Evolutionary conservation across 2,329 filamentous ascomycete genomes (phyloP).

Genomic region (Scolecobasidium constrictum): DNA sequence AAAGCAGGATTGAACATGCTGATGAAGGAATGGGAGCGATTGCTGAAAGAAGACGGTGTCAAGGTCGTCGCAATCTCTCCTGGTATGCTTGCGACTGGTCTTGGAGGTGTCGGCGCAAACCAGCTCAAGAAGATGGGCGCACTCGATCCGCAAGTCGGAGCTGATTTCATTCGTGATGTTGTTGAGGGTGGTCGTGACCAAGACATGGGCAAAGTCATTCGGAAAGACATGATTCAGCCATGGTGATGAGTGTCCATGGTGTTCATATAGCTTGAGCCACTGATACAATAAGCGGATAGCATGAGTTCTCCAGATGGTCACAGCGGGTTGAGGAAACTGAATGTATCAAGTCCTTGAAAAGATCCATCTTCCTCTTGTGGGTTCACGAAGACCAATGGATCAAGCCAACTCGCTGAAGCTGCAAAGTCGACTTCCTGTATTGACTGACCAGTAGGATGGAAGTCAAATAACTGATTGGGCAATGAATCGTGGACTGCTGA

Average conservation of each 20-base stretch:
- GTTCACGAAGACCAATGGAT: too few species aligned
- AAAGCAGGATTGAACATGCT: constrained; percentile 40
- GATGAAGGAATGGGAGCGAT: constrained; percentile 36
- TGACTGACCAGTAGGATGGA: too few species aligned
- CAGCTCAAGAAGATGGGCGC: constrained; percentile 23
- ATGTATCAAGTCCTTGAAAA: too few species aligned
- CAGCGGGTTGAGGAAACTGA: too few species aligned
- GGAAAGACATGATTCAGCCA: constrained; percentile 23
- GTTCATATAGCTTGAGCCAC: too few species aligned
- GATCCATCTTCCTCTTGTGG: too few species aligned
- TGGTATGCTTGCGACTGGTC: constrained; percentile 35
- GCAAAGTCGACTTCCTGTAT: too few species aligned
- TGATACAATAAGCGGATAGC: too few species aligned
- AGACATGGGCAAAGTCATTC: constrained; percentile 27
- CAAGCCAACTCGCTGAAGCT: too few species aligned
- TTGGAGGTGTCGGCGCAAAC: constrained; percentile 23
- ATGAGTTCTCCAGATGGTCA: too few species aligned
- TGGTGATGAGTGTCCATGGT: constrained; percentile 21
- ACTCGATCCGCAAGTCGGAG: constrained; percentile 24
- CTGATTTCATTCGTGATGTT: constrained; percentile 26
- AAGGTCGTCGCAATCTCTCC: constrained; percentile 38
- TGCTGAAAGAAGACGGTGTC: constrained; percentile 30
- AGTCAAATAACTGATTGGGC: too few species aligned
- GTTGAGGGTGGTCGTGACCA: constrained; percentile 28
- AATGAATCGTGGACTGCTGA: too few species aligned